Evolutionary conservation across 1,139 yeast genomes (phyloP).

Genomic region (Pichia sp.): DNA sequence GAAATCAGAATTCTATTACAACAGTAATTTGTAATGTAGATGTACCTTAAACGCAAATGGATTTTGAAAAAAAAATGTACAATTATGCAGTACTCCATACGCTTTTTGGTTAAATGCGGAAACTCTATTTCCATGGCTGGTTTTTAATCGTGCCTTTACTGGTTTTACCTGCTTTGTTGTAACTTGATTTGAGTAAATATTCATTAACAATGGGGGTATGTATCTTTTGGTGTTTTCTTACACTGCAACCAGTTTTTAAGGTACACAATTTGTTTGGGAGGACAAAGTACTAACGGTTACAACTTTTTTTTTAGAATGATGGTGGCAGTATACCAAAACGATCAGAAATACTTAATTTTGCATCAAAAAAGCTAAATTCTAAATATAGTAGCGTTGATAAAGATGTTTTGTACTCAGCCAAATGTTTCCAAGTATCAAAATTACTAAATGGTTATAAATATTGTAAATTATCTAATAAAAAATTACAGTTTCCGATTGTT

Average conservation of each 20-base stretch:
- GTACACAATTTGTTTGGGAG: neutral
- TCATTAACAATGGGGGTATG: neutral
- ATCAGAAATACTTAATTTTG: slow-evolving; percentile 32
- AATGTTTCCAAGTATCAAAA: slow-evolving; percentile 4
- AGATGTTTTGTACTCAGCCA: neutral
- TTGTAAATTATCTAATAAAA: slow-evolving; percentile 38
- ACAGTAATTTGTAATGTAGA: no score
- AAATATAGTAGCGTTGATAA: neutral
- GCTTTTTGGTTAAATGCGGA: neutral
- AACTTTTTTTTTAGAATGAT: slow-evolving; percentile 33
- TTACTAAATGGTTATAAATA: slow-evolving; percentile 33
- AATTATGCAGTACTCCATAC: neutral
- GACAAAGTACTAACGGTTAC: neutral
- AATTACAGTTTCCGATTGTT: slow-evolving; percentile 46
- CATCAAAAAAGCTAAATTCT: slow-evolving; percentile 11
- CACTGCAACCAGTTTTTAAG: neutral
- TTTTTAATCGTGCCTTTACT: neutral
- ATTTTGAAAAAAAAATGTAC: no score
- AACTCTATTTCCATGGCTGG: neutral
- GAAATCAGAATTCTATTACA: no score
- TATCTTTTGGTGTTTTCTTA: no score
- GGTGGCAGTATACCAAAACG: slow-evolving; percentile 48
- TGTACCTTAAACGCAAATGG: no score
- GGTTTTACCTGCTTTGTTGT: neutral
- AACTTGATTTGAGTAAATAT: no score